Evolutionary conservation across 768 basidiomycete species (phyloP).

Genomic region (Suillus occidentalis): DNA sequence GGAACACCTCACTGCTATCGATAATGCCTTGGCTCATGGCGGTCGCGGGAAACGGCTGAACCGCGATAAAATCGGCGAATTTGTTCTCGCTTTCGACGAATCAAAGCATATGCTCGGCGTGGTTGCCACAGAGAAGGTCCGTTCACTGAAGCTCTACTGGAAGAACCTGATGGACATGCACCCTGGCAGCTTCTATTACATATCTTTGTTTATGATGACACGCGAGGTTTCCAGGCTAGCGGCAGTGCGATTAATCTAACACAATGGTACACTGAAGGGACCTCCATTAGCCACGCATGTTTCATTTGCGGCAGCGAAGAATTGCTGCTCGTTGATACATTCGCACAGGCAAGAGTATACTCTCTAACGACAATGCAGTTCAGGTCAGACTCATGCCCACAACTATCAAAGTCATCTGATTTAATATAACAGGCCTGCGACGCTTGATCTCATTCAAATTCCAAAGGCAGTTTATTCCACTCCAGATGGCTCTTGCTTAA

Average conservation of each 20-base stretch:
- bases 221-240: conserved; percentile 40
- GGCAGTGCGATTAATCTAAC: conserved; percentile 42
- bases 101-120: conserved; percentile 47
- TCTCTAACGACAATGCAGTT: conserved; percentile 55
- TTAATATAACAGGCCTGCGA: conserved; percentile 39
- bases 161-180: not conserved
- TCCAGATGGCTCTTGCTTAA: conserved; percentile 55
- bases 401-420: not conserved
- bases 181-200: conserved; percentile 41
- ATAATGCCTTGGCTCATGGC: conserved; percentile 27
- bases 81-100: conserved; percentile 54
- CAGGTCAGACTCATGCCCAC: conserved; percentile 35
- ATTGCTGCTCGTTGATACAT: conserved; percentile 47
- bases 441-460: conserved; percentile 36
- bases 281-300: conserved; percentile 34
- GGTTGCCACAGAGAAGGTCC: conserved; percentile 43
- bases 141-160: not conserved
- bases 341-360: conserved; percentile 44
- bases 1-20: conserved; percentile 34
- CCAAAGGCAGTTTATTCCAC: conserved; percentile 44
- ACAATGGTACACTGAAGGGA: conserved; percentile 40
- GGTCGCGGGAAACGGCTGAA: conserved; percentile 34
- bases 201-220: conserved; percentile 49
- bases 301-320: conserved; percentile 56
- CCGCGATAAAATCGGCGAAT: conserved; percentile 47